Percentiles rank a stretch among this genome's conserved stretches.
Conservation (phyloP, 2,329 filamentous ascomycete species). For the Diaporthe sp. region DNA sequence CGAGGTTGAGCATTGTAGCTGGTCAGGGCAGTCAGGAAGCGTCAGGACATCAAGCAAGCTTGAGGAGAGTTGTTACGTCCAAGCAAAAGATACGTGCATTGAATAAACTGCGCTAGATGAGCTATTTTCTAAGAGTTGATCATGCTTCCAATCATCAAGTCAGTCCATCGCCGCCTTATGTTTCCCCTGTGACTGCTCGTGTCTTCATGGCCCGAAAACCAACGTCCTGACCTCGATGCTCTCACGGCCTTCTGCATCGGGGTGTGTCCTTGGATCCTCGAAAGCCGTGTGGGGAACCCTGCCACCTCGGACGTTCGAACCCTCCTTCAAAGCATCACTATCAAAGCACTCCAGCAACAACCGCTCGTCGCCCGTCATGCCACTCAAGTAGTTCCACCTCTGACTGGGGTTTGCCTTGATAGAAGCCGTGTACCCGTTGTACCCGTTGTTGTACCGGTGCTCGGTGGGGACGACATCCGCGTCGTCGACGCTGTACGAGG, state of each 20-base stretch:
- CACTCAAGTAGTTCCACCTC: conserved; percentile 84
- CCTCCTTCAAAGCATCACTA: conserved; percentile 67
- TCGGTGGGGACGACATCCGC: conserved; percentile 78
- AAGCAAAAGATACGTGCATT: conserved; percentile 13
- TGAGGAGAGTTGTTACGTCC: not conserved
- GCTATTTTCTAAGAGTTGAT: not conserved
- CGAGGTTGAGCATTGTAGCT: conserved; percentile 22
- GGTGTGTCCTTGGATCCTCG: conserved; percentile 77
- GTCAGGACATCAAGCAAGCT: not conserved
- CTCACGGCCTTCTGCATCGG: conserved; percentile 79
- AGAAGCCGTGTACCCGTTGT: conserved; percentile 80
- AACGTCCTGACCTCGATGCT: conserved; percentile 91
- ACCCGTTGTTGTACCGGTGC: conserved; percentile 76
- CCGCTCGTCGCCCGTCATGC: conserved; percentile 80
- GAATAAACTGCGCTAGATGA: conserved; percentile 24
- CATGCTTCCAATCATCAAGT: not conserved
- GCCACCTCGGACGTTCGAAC: conserved; percentile 63
- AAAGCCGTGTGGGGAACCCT: conserved; percentile 83
- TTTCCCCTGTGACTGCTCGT: not conserved
- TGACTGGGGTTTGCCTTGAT: conserved; percentile 73
- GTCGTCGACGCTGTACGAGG: conserved; percentile 71
- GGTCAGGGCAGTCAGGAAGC: not conserved
- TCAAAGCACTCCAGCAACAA: conserved; percentile 85
- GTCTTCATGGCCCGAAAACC: conserved; percentile 76
- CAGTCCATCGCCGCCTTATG: not conserved